phyloP scores from a whole-genome alignment of 441 rosid genomes.

The Pelargonium exstipulatum region DNA sequence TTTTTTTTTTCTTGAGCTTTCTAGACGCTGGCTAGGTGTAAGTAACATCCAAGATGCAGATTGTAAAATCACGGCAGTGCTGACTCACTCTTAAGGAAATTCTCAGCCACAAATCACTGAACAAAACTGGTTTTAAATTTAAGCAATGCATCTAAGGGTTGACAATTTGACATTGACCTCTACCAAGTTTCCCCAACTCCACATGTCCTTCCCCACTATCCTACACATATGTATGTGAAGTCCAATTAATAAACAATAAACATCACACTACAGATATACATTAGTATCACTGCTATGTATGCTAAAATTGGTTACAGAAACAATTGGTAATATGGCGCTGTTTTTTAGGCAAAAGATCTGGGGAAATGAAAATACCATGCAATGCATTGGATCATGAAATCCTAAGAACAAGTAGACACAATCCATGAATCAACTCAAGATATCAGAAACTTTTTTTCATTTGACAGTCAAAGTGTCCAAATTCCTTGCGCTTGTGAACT shows the following conservation, averaged over 20 bases:
- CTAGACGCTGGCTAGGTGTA: neutral
- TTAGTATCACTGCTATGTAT: neutral
- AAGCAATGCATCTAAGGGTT: neutral
- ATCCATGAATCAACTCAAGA: neutral
- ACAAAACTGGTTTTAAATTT: neutral
- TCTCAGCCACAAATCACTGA: neutral
- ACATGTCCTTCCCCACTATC: neutral
- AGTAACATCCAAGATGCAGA: neutral
- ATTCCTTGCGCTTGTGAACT: neutral
- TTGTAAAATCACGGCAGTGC: neutral
- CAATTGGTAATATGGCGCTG: neutral
- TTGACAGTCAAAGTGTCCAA: constrained; percentile 2
- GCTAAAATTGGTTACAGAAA: neutral
- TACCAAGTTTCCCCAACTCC: neutral
- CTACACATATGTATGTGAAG: neutral
- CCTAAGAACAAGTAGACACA: neutral
- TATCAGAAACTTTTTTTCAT: neutral
- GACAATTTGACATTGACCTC: neutral
- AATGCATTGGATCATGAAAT: neutral
- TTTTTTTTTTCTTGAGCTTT: too few relatives aligned
- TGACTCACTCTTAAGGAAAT: neutral
- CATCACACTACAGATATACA: too few relatives aligned
- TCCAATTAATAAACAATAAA: neutral
- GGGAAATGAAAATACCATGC: neutral
- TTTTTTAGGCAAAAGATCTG: neutral